These are phyloP conservation scores for Micromonas commoda DNA, from an alignment of 139 green algal species.

Conservation along the genomic window DNA sequence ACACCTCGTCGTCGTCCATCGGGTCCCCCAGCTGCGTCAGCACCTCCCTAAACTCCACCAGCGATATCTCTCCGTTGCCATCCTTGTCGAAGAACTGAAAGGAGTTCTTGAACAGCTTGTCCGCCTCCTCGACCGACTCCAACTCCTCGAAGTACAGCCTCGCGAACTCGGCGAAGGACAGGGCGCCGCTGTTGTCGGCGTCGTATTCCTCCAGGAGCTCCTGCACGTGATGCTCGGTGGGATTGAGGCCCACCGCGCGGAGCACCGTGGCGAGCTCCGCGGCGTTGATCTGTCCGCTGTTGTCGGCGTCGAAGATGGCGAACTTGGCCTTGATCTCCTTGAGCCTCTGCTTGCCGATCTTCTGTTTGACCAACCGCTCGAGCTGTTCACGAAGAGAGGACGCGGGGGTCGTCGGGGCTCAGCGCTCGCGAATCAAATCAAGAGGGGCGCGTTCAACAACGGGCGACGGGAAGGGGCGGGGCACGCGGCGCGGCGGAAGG, in stretches of 20 bases:
- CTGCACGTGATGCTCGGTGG: neutral
- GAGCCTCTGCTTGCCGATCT: neutral
- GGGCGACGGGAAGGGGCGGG: too few relatives aligned
- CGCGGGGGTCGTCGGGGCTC: neutral
- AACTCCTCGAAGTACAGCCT: neutral
- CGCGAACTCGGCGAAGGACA: neutral
- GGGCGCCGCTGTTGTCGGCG: neutral
- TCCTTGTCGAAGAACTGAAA: slow-evolving; percentile 8
- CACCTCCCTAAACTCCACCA: neutral
- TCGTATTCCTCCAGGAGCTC: neutral
- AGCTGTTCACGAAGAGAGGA: neutral
- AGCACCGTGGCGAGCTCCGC: neutral
- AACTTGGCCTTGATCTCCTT: neutral
- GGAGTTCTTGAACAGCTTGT: neutral
- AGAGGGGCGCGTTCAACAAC: too few relatives aligned
- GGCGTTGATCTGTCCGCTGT: neutral
- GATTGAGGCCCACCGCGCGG: neutral
- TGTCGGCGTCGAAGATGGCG: neutral
- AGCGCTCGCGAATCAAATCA: too few relatives aligned
- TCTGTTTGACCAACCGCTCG: neutral
- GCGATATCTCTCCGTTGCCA: neutral
- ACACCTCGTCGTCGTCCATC: neutral
- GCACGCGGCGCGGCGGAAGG: too few relatives aligned
- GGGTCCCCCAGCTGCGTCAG: slow-evolving; percentile 9
- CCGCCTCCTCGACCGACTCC: neutral